Evolutionary conservation across 2,329 filamentous ascomycete genomes (phyloP).

Genomic region (Aspergillus glaucus): DNA sequence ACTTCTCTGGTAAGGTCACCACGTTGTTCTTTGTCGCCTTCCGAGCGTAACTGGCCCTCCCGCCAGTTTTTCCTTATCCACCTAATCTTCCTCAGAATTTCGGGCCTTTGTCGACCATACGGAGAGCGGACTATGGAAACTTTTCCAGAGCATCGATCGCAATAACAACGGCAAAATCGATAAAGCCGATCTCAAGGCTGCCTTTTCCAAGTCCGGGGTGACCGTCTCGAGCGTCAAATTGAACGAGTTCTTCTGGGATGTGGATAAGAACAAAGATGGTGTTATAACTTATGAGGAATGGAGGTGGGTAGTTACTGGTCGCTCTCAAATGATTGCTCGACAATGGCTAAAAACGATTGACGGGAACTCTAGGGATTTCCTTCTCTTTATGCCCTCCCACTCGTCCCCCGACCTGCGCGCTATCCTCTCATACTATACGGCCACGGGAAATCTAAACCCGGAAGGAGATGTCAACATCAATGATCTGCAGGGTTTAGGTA

Average conservation of each 20-base stretch:
- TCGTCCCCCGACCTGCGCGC: conserved; percentile 61
- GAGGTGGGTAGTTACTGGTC: conserved; percentile 59
- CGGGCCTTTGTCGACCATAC: conserved; percentile 79
- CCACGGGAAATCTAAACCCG: conserved; percentile 79
- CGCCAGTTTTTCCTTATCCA: conserved; percentile 13
- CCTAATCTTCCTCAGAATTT: conserved; percentile 61
- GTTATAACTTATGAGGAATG: conserved; percentile 88
- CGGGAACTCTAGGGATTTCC: conserved; percentile 63
- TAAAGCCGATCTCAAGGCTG: conserved; percentile 71
- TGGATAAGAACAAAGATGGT: conserved; percentile 85
- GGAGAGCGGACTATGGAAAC: conserved; percentile 70
- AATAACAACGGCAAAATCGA: conserved; percentile 82
- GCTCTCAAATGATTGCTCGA: conserved; percentile 8
- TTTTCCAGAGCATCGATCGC: conserved; percentile 82
- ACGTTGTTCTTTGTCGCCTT: conserved; percentile 5
- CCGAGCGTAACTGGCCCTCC: conserved; percentile 11
- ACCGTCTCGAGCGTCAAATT: conserved; percentile 70
- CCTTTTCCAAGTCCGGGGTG: conserved; percentile 73
- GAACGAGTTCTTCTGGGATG: conserved; percentile 78
- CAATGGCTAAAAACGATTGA: conserved; percentile 1
- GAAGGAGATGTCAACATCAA: conserved; percentile 95
- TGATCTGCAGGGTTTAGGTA: conserved; percentile 94
- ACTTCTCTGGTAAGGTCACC: conserved; percentile 67
- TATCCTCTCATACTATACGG: conserved; percentile 85
- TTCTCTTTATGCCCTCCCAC: conserved; percentile 74